Conservation (phyloP, 2,329 filamentous ascomycete species). For the Monilinia vaccinii-corymbosi region DNA sequence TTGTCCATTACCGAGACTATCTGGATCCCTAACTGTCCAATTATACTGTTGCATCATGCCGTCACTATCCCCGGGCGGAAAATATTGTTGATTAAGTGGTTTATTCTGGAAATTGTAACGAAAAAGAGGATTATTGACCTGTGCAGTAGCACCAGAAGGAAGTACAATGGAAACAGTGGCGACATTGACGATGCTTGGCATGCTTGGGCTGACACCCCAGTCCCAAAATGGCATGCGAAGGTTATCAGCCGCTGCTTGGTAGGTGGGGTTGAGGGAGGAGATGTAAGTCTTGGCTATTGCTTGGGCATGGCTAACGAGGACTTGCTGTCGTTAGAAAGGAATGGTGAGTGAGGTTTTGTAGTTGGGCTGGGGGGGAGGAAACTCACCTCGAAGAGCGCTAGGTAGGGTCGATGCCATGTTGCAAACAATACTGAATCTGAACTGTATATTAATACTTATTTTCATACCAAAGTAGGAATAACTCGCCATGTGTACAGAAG, state of each 20-base stretch:
- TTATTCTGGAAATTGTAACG: slow-evolving; percentile 39
- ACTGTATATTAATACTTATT: not conserved
- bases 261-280: slow-evolving; percentile 34
- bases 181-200: slow-evolving; percentile 31
- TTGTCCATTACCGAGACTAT: slow-evolving; percentile 6
- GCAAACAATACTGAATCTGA: slow-evolving; percentile 22
- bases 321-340: slow-evolving; percentile 36
- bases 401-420: slow-evolving; percentile 48
- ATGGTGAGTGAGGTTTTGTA: not conserved
- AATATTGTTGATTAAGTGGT: slow-evolving; percentile 30
- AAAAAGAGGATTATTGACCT: slow-evolving; percentile 43
- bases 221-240: slow-evolving; percentile 42
- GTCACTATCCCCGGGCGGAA: slow-evolving; percentile 30
- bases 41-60: slow-evolving; percentile 26
- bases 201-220: slow-evolving; percentile 36
- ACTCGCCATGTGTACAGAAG: slow-evolving; percentile 26
- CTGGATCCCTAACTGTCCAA: slow-evolving; percentile 29
- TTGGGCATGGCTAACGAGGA: slow-evolving; percentile 38
- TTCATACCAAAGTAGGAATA: not conserved
- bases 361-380: too few relatives aligned
- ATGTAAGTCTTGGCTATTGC: slow-evolving; percentile 33
- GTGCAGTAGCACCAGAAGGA: slow-evolving; percentile 12
- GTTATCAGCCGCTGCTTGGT: slow-evolving; percentile 34
- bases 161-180: slow-evolving; percentile 28
- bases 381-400: slow-evolving; percentile 45